Conservation (phyloP, 306 rosid species). For the Alnus rubra region DNA sequence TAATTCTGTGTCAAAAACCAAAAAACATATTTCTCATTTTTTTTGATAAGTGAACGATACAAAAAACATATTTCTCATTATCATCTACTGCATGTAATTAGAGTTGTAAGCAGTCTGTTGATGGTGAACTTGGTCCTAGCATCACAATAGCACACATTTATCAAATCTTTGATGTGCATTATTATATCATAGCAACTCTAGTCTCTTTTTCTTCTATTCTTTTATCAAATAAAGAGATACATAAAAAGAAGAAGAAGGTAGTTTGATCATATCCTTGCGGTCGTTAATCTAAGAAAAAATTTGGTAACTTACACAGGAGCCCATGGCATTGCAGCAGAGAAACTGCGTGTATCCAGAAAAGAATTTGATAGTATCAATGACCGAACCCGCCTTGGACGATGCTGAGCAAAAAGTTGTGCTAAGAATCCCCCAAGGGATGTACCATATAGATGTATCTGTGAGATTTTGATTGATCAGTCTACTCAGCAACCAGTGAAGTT, state of each 20-base stretch:
- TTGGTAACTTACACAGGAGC: slow-evolving; percentile 78
- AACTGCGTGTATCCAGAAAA: slow-evolving; percentile 79
- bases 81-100: not conserved
- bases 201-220: not conserved
- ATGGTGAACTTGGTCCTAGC: not conserved
- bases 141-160: slow-evolving; percentile 8
- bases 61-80: not conserved
- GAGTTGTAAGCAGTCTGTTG: slow-evolving; percentile 7
- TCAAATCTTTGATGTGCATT: slow-evolving; percentile 19
- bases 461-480: slow-evolving; percentile 27
- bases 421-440: slow-evolving; percentile 98
- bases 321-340: slow-evolving; percentile 96
- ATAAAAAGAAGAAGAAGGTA: slow-evolving; percentile 1
- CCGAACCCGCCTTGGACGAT: slow-evolving; percentile 95
- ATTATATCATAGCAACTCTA: slow-evolving; percentile 2
- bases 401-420: slow-evolving; percentile 96
- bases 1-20: not conserved
- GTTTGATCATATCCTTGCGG: slow-evolving; percentile 22
- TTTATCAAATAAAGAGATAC: slow-evolving; percentile 18
- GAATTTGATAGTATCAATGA: slow-evolving; percentile 89
- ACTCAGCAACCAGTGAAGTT: slow-evolving; percentile 20
- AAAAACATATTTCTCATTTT: not conserved
- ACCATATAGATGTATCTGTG: slow-evolving; percentile 96
- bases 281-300: slow-evolving; percentile 28
- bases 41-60: too few relatives aligned